Evolutionary conservation across 306 rosid genomes (phyloP).

Genomic region (Gillenia trifoliata): DNA sequence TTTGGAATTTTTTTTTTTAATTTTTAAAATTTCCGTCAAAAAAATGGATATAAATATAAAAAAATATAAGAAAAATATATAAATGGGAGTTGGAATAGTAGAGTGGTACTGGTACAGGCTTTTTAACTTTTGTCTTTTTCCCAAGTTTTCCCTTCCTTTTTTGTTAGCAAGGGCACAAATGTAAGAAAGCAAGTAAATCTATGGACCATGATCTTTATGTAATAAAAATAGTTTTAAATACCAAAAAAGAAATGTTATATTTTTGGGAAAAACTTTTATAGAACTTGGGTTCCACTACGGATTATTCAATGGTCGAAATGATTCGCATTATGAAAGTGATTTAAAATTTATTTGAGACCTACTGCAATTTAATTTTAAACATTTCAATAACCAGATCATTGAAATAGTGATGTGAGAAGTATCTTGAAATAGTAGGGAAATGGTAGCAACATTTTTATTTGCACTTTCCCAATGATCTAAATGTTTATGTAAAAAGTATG

Average conservation of each 20-base stretch:
- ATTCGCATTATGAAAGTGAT: no score
- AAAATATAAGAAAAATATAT: slow-evolving; percentile 13
- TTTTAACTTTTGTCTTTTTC: background rate
- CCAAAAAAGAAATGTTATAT: background rate
- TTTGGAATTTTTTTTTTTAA: slow-evolving; percentile 15
- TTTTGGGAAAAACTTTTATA: background rate
- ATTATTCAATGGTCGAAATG: no score
- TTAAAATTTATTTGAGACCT: no score
- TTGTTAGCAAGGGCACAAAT: background rate
- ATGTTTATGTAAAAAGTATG: no score
- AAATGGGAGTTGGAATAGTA: slow-evolving; percentile 25
- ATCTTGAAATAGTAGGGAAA: no score
- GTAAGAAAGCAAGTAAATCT: slow-evolving; percentile 12
- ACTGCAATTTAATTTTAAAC: no score
- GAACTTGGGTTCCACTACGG: no score
- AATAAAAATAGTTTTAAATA: slow-evolving; percentile 3
- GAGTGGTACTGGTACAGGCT: slow-evolving; percentile 17
- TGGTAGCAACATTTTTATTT: no score
- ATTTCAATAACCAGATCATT: no score
- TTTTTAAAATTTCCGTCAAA: slow-evolving; percentile 7
- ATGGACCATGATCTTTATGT: slow-evolving; percentile 1
- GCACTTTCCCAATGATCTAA: no score
- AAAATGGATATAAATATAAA: slow-evolving; percentile 9
- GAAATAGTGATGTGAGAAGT: no score
- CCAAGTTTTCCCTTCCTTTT: background rate